A percentile compares a stretch with the other conserved stretches of the same genome.
Conservation (phyloP, 805 yeast species). For the Candida tibetensis region DNA sequence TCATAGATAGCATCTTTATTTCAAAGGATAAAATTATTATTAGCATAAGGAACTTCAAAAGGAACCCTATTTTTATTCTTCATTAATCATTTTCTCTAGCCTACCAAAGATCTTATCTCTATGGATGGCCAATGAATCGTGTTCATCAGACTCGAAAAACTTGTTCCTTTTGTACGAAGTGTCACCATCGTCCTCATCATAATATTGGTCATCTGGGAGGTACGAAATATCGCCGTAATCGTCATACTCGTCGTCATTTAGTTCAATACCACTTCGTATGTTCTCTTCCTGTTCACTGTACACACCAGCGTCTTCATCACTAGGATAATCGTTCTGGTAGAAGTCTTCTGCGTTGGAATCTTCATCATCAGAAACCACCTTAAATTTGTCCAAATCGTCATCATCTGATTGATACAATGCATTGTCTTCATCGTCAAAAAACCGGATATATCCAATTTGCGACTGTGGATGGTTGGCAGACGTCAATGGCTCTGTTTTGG, state of each 20-base stretch:
- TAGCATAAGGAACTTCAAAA: neutral
- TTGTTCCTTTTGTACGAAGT: slow-evolving; percentile 38
- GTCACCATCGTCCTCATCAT: slow-evolving; percentile 13
- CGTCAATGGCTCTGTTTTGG: slow-evolving; percentile 32
- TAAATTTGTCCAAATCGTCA: slow-evolving; percentile 28
- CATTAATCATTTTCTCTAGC: slow-evolving; percentile 54
- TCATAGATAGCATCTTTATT: slow-evolving; percentile 23
- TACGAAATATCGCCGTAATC: slow-evolving; percentile 6
- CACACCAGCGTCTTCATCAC: slow-evolving; percentile 71
- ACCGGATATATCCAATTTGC: slow-evolving; percentile 52
- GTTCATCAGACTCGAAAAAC: slow-evolving; percentile 56
- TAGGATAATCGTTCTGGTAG: slow-evolving; percentile 92
- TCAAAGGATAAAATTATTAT: no score
- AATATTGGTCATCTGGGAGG: slow-evolving; percentile 8
- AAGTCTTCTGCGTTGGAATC: slow-evolving; percentile 91
- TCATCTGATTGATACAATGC: slow-evolving; percentile 37
- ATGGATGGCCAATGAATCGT: slow-evolving; percentile 61
- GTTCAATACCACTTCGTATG: slow-evolving; percentile 1
- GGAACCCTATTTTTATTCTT: slow-evolving; percentile 14
- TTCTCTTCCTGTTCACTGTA: slow-evolving; percentile 13
- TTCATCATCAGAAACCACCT: slow-evolving; percentile 60
- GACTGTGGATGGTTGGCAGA: slow-evolving; percentile 49
- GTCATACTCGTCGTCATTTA: slow-evolving; percentile 9
- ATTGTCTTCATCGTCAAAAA: slow-evolving; percentile 54
- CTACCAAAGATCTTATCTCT: slow-evolving; percentile 60